Conservation (phyloP, 208 protist species). For the Strigomonas culicis region DNA sequence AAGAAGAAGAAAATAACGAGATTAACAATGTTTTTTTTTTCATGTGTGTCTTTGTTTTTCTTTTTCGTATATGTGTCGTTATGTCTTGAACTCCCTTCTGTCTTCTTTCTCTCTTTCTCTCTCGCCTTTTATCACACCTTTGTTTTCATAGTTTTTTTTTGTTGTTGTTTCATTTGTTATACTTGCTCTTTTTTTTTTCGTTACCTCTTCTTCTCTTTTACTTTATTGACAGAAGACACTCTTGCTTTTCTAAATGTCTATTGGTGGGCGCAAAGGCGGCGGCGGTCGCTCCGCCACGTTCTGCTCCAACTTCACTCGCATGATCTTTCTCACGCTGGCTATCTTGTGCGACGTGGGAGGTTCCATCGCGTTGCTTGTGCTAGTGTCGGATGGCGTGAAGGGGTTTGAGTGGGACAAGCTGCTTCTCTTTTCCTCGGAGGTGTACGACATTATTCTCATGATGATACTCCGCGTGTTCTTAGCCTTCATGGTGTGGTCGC, state of each 20-base stretch:
- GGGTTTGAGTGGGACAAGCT: neutral
- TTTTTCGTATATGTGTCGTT: neutral
- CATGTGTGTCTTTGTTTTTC: neutral
- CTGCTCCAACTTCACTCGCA: constrained; percentile 14
- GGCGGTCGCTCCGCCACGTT: constrained; percentile 19
- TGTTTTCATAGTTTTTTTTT: neutral
- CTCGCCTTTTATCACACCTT: neutral
- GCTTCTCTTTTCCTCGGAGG: constrained; percentile 1
- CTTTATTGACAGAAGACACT: neutral
- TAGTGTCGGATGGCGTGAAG: constrained; percentile 2
- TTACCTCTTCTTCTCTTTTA: neutral
- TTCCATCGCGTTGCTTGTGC: constrained; percentile 9
- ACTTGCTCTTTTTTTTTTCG: neutral
- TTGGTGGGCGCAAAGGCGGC: constrained; percentile 4
- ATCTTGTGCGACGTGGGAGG: constrained; percentile 20
- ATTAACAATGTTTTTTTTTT: neutral
- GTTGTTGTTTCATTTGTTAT: constrained; percentile 6
- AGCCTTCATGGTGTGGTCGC: constrained; percentile 13
- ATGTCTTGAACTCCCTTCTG: neutral
- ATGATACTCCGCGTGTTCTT: neutral
- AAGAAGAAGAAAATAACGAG: constrained; percentile 14
- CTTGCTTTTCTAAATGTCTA: neutral
- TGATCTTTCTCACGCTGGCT: constrained; percentile 17
- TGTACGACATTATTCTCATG: neutral
- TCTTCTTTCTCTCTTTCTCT: neutral